Evolutionary conservation across 192 early-diverging fungal genomes (phyloP).

Genomic region (Rhizoclosmatium sp.): DNA sequence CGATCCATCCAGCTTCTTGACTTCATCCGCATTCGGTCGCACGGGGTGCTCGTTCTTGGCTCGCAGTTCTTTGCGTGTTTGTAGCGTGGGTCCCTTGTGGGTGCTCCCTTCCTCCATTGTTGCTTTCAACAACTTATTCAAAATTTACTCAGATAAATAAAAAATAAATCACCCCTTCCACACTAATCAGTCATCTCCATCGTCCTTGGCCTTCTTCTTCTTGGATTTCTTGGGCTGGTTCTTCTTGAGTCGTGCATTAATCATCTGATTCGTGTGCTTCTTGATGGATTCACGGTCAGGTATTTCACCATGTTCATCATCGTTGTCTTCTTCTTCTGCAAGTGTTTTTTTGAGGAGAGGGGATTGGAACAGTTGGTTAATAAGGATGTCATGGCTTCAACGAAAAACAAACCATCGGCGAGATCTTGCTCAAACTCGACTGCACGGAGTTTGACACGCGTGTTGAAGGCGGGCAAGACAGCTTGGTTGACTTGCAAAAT

Average conservation of each 20-base stretch:
- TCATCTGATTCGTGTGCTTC: slow-evolving; percentile 66
- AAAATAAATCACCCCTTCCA: background rate
- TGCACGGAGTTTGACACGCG: slow-evolving; percentile 64
- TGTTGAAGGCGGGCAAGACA: slow-evolving; percentile 60
- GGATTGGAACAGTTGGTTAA: background rate
- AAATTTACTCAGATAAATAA: background rate
- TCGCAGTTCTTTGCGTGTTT: background rate
- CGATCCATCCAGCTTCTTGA: slow-evolving; percentile 82
- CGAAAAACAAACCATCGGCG: slow-evolving; percentile 48
- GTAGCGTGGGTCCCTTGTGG: background rate
- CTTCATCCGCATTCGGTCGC: slow-evolving; percentile 7
- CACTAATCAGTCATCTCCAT: slow-evolving; percentile 29
- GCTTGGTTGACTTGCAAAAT: slow-evolving; percentile 63
- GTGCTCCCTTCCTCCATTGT: background rate
- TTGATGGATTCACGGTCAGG: slow-evolving; percentile 69
- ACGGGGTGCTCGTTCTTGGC: background rate
- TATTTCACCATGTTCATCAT: slow-evolving; percentile 64
- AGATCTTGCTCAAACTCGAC: slow-evolving; percentile 65
- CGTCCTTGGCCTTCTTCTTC: slow-evolving; percentile 65
- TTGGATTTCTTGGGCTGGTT: slow-evolving; percentile 67
- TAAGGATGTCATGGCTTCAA: background rate
- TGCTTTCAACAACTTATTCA: background rate
- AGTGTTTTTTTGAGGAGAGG: background rate
- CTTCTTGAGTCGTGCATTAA: slow-evolving; percentile 65
- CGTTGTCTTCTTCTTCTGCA: slow-evolving; percentile 56